Conservation (phyloP, 1,139 yeast genomes). For the Fermentozyma sake region DNA sequence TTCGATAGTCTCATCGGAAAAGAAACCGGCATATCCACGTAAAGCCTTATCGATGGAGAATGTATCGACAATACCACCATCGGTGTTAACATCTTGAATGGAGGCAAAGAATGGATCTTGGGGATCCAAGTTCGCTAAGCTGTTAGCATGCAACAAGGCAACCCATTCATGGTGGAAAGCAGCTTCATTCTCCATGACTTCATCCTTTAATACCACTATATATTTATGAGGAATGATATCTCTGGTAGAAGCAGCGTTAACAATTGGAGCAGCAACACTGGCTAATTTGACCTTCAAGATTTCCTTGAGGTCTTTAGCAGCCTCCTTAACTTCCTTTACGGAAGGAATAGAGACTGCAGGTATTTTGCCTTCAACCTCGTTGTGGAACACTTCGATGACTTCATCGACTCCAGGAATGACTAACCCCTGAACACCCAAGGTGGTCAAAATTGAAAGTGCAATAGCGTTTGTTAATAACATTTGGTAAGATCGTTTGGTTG, state of each 20-base stretch:
- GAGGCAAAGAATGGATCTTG: slow-evolving; percentile 40
- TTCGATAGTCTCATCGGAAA: slow-evolving; percentile 67
- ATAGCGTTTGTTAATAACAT: slow-evolving; percentile 49
- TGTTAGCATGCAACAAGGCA: slow-evolving; percentile 39
- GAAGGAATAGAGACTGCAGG: slow-evolving; percentile 10
- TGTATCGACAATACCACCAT: slow-evolving; percentile 63
- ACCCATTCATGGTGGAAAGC: slow-evolving; percentile 66
- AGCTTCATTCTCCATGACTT: slow-evolving; percentile 45
- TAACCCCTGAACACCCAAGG: slow-evolving; percentile 59
- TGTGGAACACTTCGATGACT: slow-evolving; percentile 36
- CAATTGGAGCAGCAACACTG: slow-evolving; percentile 36
- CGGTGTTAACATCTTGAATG: slow-evolving; percentile 24
- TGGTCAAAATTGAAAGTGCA: slow-evolving; percentile 51
- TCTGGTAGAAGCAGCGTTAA: slow-evolving; percentile 31
- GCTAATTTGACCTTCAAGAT: slow-evolving; percentile 12
- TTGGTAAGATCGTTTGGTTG: no score
- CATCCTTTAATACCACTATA: slow-evolving; percentile 68
- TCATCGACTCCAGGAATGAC: slow-evolving; percentile 52
- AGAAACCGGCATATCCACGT: slow-evolving; percentile 71
- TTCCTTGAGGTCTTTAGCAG: slow-evolving; percentile 11
- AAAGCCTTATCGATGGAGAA: slow-evolving; percentile 55
- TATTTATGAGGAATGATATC: slow-evolving; percentile 70
- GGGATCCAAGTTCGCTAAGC: slow-evolving; percentile 21
- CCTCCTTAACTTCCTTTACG: slow-evolving; percentile 11
- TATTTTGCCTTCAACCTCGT: slow-evolving; percentile 12